A percentile compares a stretch with the other conserved stretches of the same genome.
These are phyloP conservation scores for Entonaema liquescens DNA, from an alignment of 495 filamentous ascomycete species.

Conservation along the genomic window DNA sequence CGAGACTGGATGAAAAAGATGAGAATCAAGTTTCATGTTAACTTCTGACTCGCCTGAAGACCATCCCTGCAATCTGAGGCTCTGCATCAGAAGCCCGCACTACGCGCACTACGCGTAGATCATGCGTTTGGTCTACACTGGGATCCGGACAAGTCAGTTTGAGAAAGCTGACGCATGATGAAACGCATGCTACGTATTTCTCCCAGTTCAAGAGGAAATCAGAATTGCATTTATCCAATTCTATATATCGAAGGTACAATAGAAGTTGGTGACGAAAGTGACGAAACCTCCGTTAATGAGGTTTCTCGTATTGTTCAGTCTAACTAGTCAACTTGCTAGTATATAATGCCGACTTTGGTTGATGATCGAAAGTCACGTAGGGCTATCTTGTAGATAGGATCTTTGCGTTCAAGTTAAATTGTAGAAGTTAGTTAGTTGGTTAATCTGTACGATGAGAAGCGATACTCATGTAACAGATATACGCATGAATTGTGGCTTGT, in stretches of 20 bases:
- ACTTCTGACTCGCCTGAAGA: constrained; percentile 15
- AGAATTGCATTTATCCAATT: background rate
- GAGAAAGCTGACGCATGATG: constrained; percentile 33
- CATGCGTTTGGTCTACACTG: constrained; percentile 35
- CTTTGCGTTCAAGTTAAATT: too few relatives aligned
- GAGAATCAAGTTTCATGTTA: constrained; percentile 7
- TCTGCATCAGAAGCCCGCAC: constrained; percentile 32
- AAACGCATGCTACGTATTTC: constrained; percentile 14
- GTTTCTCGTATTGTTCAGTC: too few relatives aligned
- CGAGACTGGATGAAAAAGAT: background rate
- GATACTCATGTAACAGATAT: background rate
- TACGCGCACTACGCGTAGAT: constrained; percentile 30
- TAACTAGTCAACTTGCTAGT: too few relatives aligned
- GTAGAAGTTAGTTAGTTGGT: background rate
- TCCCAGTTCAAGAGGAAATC: constrained; percentile 27
- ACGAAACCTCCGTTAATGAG: too few relatives aligned
- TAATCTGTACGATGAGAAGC: background rate
- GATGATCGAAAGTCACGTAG: too few relatives aligned
- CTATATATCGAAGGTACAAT: background rate
- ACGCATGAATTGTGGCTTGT: constrained; percentile 3
- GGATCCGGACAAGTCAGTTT: constrained; percentile 33
- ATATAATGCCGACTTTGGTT: too few relatives aligned
- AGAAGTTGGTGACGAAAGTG: background rate
- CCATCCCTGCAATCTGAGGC: constrained; percentile 39
- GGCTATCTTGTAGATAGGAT: too few relatives aligned